A percentile compares a stretch with the other conserved stretches of the same genome.
Conservation (phyloP, 2,329 filamentous ascomycete genomes). For the Fonsecaea nubica region DNA sequence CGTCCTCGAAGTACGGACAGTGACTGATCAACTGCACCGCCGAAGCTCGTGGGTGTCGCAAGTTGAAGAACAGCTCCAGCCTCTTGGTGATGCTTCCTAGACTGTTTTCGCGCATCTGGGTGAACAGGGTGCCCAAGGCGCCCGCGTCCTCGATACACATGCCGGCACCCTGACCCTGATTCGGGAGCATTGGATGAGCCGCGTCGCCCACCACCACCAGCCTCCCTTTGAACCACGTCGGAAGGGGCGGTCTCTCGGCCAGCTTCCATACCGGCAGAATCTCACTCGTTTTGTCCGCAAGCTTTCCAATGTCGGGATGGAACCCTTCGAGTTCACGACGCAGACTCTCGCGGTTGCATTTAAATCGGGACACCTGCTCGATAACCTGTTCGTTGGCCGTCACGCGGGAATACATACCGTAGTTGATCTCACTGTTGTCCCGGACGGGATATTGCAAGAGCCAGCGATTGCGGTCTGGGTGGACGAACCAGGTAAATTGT, state of each 20-base stretch:
- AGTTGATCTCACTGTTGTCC: not conserved
- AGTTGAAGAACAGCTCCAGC: not conserved
- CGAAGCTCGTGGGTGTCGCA: not conserved
- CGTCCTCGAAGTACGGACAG: not conserved
- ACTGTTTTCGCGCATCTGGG: not conserved
- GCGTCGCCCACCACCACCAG: conserved; percentile 9
- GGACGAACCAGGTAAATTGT: conserved; percentile 5
- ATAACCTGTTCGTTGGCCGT: not conserved
- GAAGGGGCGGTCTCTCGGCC: conserved; percentile 2
- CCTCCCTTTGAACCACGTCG: conserved; percentile 2
- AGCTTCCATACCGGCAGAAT: conserved; percentile 7
- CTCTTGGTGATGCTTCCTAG: not conserved
- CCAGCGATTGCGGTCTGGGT: conserved; percentile 9
- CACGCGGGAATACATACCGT: conserved; percentile 1
- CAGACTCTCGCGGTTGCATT: conserved; percentile 1
- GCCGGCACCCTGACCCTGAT: not conserved
- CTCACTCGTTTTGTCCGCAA: not conserved
- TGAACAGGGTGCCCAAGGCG: not conserved
- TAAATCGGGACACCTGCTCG: conserved; percentile 1
- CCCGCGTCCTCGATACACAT: conserved; percentile 13
- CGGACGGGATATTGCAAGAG: not conserved
- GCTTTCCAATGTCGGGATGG: not conserved
- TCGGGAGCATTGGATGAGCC: conserved; percentile 10
- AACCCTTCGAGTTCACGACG: conserved; percentile 9
- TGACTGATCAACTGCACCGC: not conserved